Base-by-base conservation (phyloP, 805 yeast genomes). In the Kodamaea laetipori region DNA sequence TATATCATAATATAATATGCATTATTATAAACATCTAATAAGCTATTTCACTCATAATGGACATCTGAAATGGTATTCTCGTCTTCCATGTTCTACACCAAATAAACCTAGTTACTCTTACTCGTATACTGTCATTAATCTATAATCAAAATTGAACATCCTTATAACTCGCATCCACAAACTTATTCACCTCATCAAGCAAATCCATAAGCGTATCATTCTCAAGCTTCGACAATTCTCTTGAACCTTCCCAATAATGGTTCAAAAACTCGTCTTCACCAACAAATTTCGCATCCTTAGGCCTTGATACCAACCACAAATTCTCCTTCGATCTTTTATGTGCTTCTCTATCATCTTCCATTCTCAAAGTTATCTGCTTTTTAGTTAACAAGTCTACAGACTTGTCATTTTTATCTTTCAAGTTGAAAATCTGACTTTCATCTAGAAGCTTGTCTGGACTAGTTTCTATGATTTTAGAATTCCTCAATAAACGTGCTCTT, bases 321-420 rank as follows among this genome's bases (percentile, higher is more conserved):
- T 76, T 78, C 55, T 92, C 97, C 53, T 90, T 89, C 10, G 85
- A 77, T 50, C 86, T 76, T 59, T 92, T 92, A 56, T 88, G 90
- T 35, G 96, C 71, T 60, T 92, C 99, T 52, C 99, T 71, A 60
- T 92, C 98, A 49, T 84, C 90, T 59, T 92, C 97, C 83, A 92
- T 89, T 47, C 98, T 69, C 27, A 79, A 74, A 12, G 89, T 59
- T 12, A 86, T 80, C 51, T 84, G 88, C 37, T 80, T 62, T 41
- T 66, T 66, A 4, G 74, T 56, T 4, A 69, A 51, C 37, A 60
- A 47, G 18, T 49, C 51, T 49, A 54, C 24, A 28, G 41, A 25
- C 18, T 47, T 49, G 18, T 45, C 53, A 15, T 56, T 60, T 41
- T 59, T 55, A 12, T 43, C 39, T 31, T 52, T 53, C 39, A 59